phyloP scores from a whole-genome alignment of 441 rosid species.

The Euphorbia celastroides region DNA sequence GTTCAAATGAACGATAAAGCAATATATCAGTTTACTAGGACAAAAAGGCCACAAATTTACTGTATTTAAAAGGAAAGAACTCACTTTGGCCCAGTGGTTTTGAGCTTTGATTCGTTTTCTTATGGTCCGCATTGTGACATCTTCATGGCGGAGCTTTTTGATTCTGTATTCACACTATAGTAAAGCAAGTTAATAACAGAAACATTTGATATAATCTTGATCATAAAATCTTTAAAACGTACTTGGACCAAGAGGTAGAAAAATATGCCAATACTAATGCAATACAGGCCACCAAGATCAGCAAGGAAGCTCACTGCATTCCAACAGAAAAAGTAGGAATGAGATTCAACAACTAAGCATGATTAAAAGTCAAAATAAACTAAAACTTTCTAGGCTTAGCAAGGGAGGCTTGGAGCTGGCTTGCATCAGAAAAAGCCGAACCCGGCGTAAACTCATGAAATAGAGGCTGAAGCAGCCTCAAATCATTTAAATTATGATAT shows the following conservation, averaged over 20 bases:
- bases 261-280: slow-evolving; percentile 87
- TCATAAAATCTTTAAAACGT: slow-evolving; percentile 3
- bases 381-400: slow-evolving; percentile 30
- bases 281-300: slow-evolving; percentile 95
- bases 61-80: slow-evolving; percentile 23
- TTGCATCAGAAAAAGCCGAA: slow-evolving; percentile 46
- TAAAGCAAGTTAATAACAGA: slow-evolving; percentile 16
- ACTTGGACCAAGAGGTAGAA: slow-evolving; percentile 91
- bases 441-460: slow-evolving; percentile 90
- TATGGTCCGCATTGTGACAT: slow-evolving; percentile 55
- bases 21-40: slow-evolving; percentile 11
- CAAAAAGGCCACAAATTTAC: background rate
- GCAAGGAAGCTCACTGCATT: slow-evolving; percentile 97
- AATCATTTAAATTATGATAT: slow-evolving; percentile 59
- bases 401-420: slow-evolving; percentile 72
- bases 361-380: background rate
- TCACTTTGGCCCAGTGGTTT: slow-evolving; percentile 79
- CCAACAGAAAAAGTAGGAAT: slow-evolving; percentile 15
- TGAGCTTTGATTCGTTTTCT: slow-evolving; percentile 73
- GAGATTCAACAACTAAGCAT: slow-evolving; percentile 6
- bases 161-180: slow-evolving; percentile 80
- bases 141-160: slow-evolving; percentile 81
- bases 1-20: slow-evolving; percentile 15
- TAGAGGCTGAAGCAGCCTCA: slow-evolving; percentile 80
- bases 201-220: background rate